Conservation (phyloP, 352 stramenopile species). For the Pythium phragmitis region DNA sequence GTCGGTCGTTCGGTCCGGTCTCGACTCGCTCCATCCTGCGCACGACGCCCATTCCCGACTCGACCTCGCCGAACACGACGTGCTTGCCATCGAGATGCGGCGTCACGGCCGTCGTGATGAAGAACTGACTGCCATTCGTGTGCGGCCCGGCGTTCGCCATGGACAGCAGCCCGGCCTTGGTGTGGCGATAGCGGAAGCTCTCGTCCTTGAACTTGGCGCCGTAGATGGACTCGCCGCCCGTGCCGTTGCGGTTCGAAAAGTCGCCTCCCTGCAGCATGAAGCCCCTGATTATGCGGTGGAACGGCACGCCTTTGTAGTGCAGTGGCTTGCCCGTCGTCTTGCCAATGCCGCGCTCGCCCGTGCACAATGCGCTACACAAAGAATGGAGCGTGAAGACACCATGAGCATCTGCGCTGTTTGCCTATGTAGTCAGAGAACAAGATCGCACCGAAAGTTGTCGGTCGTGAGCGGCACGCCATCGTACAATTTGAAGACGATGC, state of each 20-base stretch:
- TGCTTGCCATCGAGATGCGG: constrained; percentile 98
- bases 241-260: constrained; percentile 87
- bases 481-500: constrained; percentile 69
- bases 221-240: constrained; percentile 95
- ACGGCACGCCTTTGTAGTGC: constrained; percentile 67
- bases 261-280: constrained; percentile 88
- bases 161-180: constrained; percentile 90
- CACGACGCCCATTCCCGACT: constrained; percentile 66
- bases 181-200: constrained; percentile 94
- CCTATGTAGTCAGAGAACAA: not conserved
- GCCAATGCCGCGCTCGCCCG: constrained; percentile 68
- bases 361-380: constrained; percentile 43
- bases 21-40: constrained; percentile 91
- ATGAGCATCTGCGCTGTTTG: not conserved
- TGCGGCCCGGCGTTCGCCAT: constrained; percentile 92
- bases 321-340: constrained; percentile 52
- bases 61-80: constrained; percentile 98
- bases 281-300: constrained; percentile 84
- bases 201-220: constrained; percentile 91
- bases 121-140: constrained; percentile 85
- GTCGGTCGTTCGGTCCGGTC: constrained; percentile 80
- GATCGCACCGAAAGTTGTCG: constrained; percentile 57
- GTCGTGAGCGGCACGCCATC: constrained; percentile 50
- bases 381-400: not conserved
- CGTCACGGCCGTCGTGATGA: constrained; percentile 84